These are phyloP conservation scores for Fraxinus cuspidata DNA, from an alignment of 257 asterid species.

Conservation along the genomic window DNA sequence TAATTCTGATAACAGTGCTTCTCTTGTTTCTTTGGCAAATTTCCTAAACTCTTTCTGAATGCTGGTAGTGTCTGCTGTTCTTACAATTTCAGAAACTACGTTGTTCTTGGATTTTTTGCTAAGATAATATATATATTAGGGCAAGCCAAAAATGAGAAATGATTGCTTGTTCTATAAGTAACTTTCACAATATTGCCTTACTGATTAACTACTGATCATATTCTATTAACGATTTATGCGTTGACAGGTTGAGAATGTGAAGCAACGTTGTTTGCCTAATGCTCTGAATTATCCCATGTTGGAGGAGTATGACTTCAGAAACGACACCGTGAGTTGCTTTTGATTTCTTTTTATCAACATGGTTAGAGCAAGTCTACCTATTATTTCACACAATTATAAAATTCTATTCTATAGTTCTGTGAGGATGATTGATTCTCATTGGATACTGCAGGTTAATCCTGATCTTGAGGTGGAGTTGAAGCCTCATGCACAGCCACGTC, in stretches of 20 bases:
- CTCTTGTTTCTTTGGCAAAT: neutral
- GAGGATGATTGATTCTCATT: slow-evolving; percentile 15
- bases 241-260: slow-evolving; percentile 74
- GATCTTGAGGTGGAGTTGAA: slow-evolving; percentile 96
- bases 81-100: no score
- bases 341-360: neutral
- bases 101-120: no score
- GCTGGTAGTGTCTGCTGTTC: no score
- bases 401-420: neutral
- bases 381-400: slow-evolving; percentile 12
- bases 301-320: slow-evolving; percentile 99
- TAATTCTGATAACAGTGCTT: neutral
- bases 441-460: slow-evolving; percentile 76
- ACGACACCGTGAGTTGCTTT: slow-evolving; percentile 74
- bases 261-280: slow-evolving; percentile 91
- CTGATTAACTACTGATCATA: neutral
- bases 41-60: neutral
- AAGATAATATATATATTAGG: neutral
- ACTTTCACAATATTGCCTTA: neutral
- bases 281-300: slow-evolving; percentile 96
- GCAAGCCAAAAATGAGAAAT: neutral
- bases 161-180: neutral
- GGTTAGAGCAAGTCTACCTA: slow-evolving; percentile 12
- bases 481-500: slow-evolving; percentile 99
- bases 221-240: slow-evolving; percentile 16